Base-by-base conservation (phyloP, 495 filamentous ascomycete species). In the Penicillium dipodomyicola region DNA sequence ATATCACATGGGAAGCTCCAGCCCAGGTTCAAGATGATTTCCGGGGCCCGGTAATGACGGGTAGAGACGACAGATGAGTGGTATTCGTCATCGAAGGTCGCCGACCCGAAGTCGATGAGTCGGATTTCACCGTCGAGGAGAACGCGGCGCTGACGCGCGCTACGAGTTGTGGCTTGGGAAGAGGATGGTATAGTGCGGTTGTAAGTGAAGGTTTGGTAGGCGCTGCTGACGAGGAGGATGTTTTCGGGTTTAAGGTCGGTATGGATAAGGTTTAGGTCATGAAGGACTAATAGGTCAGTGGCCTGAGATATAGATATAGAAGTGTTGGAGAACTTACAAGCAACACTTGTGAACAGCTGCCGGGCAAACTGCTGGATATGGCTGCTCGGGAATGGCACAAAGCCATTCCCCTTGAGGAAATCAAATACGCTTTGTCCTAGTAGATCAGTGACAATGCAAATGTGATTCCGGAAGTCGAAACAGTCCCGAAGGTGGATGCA, bases 1-100 rank as follows among this genome's bases (percentile, higher is more conserved):
- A 98, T 92, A 65, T 98, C 94, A 66, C 95, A 97, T 0, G 94
- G 93, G 68, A 88, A 97, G 56, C 91, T 97, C 95, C 94, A 98
- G 15, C 95, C 95, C 3, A 97, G 79, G 12, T 95, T 94, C 33
- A 98, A 79, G 49, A 98, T 98, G 65, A 98, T 98, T 67, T 98
- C 95, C 0, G 94, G 95, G 0, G 94, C 94, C 47, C 94, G 85
- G 62, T 98, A 98, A 67, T 98, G 95, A 12, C 94, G 83, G 1
- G 94, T 98, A 6, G 91, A 96, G 5, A 98, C 94, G 2, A 98
- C 95, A 0, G 91, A 95, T 2, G 92, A 97, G 69, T 98, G 94
- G 62, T 98, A 97, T 73, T 97, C 94, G 60, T 98, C 95, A 52
- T 98, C 89, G 67, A 98, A 98, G 0, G 94, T 98, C 19, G 95